A percentile compares a stretch with the other conserved stretches of the same genome.
phyloP scores from a whole-genome alignment of 1,284 basidiomycete genomes.

The Malassezia sp. region DNA sequence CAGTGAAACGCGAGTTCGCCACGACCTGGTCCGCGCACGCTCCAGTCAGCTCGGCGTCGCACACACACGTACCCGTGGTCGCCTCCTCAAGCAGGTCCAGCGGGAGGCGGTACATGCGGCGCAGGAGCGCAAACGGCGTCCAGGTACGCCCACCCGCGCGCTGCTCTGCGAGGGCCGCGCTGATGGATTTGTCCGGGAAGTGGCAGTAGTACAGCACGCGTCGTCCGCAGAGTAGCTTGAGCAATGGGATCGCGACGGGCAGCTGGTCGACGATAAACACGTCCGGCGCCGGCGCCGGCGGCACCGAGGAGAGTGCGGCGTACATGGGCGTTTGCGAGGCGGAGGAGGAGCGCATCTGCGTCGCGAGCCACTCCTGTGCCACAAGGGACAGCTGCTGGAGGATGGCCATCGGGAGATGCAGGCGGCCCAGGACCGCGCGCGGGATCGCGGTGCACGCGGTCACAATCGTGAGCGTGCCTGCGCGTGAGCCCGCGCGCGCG shows the following conservation, averaged over 20 bases:
- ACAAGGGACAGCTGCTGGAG: constrained; percentile 69
- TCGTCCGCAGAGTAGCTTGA: constrained; percentile 59
- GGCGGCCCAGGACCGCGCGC: constrained; percentile 61
- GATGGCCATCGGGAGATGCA: constrained; percentile 83
- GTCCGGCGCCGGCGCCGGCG: constrained; percentile 53
- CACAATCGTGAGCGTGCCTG: constrained; percentile 66
- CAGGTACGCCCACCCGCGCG: constrained; percentile 22
- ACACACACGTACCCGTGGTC: too few species aligned
- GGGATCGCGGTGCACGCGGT: constrained; percentile 66
- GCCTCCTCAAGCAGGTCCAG: constrained; percentile 81
- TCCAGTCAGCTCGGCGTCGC: constrained; percentile 39
- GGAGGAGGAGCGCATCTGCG: too few species aligned
- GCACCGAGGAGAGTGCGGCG: constrained; percentile 19
- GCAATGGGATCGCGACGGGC: constrained; percentile 74
- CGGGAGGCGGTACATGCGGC: constrained; percentile 60
- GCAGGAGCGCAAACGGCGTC: constrained; percentile 17
- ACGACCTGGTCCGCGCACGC: constrained; percentile 78
- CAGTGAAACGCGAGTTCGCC: constrained; percentile 82
- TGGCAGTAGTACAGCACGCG: constrained; percentile 94
- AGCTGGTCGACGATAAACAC: constrained; percentile 91
- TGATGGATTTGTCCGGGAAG: constrained; percentile 69
- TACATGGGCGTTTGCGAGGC: constrained; percentile 27
- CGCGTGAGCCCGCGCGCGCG: constrained; percentile 38
- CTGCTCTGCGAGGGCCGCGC: constrained; percentile 50
- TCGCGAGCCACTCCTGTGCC: constrained; percentile 44